Evolutionary conservation across 192 early-diverging fungal genomes (phyloP).

Genomic region (Entomortierella parvispora): DNA sequence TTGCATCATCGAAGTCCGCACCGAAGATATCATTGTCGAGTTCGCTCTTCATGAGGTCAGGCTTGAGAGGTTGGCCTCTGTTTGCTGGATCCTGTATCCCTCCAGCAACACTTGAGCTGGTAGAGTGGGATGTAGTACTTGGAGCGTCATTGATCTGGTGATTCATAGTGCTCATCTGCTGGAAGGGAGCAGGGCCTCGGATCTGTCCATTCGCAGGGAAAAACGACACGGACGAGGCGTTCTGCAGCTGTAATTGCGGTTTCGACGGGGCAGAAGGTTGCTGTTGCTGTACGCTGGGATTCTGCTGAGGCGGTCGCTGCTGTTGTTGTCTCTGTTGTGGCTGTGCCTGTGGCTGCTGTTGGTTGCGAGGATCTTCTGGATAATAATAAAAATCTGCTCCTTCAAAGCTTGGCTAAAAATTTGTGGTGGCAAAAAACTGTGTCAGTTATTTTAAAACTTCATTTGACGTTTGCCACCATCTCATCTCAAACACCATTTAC

Average conservation of each 20-base stretch:
- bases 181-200: too few species aligned
- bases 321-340: neutral
- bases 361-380: slow-evolving; percentile 4
- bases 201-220: too few species aligned
- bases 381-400: slow-evolving; percentile 9
- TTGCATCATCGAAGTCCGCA: slow-evolving; percentile 24
- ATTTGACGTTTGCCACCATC: neutral
- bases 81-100: too few species aligned
- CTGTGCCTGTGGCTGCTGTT: neutral
- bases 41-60: neutral
- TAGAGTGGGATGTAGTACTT: too few species aligned
- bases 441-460: neutral
- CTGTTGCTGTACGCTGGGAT: neutral
- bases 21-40: slow-evolving; percentile 35
- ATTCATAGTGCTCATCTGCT: too few species aligned
- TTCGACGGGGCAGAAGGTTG: neutral
- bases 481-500: neutral
- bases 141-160: too few species aligned
- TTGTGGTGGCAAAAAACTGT: neutral
- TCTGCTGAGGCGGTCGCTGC: neutral
- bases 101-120: too few species aligned
- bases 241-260: too few species aligned
- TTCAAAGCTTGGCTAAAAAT: slow-evolving; percentile 23
- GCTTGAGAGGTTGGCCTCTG: too few species aligned
- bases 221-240: too few species aligned